Percentiles rank a stretch among this genome's conserved stretches.
phyloP scores from a whole-genome alignment of 2,329 filamentous ascomycete genomes.

The Sporothrix brunneoviolacea region DNA sequence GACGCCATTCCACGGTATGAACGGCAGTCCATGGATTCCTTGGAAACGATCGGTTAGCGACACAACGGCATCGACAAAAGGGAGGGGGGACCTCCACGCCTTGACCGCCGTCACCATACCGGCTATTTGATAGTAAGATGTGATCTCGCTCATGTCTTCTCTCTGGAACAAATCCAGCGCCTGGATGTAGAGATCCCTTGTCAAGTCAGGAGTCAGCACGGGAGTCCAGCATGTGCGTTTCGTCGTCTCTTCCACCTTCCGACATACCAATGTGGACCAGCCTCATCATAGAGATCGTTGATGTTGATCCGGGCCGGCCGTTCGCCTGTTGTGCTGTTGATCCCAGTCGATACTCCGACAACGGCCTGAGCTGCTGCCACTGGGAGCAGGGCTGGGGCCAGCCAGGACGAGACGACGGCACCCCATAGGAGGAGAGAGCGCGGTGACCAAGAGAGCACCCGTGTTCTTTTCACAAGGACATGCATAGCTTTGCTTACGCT shows the following conservation, averaged over 20 bases:
- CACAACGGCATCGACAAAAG: too few species aligned
- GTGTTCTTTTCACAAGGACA: too few species aligned
- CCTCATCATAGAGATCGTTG: constrained; percentile 35
- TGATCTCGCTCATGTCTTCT: constrained; percentile 32
- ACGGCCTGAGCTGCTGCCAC: constrained; percentile 21
- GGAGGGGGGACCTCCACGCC: too few species aligned
- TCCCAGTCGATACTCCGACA: constrained; percentile 32
- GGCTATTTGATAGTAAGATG: constrained; percentile 45
- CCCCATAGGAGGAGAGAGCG: background rate
- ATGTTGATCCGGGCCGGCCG: constrained; percentile 42
- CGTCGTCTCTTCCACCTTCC: too few species aligned
- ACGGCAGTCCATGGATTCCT: constrained; percentile 30
- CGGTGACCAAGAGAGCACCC: background rate
- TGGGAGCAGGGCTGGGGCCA: background rate
- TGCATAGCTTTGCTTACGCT: too few species aligned
- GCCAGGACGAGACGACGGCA: background rate
- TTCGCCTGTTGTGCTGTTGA: constrained; percentile 31
- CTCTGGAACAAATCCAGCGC: constrained; percentile 39
- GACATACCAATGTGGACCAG: constrained; percentile 39
- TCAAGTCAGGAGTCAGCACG: constrained; percentile 9
- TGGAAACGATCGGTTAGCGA: too few species aligned
- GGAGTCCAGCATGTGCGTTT: too few species aligned
- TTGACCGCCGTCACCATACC: too few species aligned
- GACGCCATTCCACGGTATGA: constrained; percentile 30
- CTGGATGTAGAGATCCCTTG: constrained; percentile 44